Evolutionary conservation across 1,284 basidiomycete species (phyloP), one percentile per base, ranked within the genome.

Genomic region (Ceratobasidium sp.): DNA sequence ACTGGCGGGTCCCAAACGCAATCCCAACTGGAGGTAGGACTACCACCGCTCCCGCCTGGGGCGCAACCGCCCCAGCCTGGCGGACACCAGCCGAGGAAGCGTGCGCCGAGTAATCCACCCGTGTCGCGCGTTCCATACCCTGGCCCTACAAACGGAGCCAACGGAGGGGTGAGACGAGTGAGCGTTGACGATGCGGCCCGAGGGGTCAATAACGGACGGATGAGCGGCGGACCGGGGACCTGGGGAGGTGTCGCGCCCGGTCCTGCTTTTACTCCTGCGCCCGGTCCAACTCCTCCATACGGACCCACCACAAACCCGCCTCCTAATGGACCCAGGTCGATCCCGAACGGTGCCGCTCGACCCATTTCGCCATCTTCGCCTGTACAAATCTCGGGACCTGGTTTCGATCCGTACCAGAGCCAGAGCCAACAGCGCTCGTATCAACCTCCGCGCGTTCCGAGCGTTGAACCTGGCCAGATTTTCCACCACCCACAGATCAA

Each of bases 121-220:
- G 64, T 69, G 38, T 69, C 64, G 51, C 64, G 64, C 40, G 64
- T 69, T 12, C 67, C 67, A 0, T 33, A 70, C 46, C 67, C 67
- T 48, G 60, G 42, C 3, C 60, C 60, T 7, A 21, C 36, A 25
- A 23, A 23, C 9, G 49, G 49, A 21, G n/a, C 23, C 1, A 23
- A 28, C 49, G 49, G 12, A 28, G 21, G 49, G 2, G 18, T 16
- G 16, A 62, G 60, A 23, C 25, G 60, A 2, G 46, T 62, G 12
- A 62, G 60, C 30, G 46, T 62, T 7, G 56, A 58, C n/a, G 60
- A 62, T n/a, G 60, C 60, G 1, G 25, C 60, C 12, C 44, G 44
- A 4, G 44, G 44, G 44, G 5, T 46, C 4, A 46, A 21, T 25
- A 33, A n/a, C 21, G 53, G 36, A 11, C 18, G 7, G 4, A 23